Percentiles rank a stretch among this genome's conserved stretches.
phyloP scores from a whole-genome alignment of 2,329 filamentous ascomycete species.

The Rutstroemia sp. region DNA sequence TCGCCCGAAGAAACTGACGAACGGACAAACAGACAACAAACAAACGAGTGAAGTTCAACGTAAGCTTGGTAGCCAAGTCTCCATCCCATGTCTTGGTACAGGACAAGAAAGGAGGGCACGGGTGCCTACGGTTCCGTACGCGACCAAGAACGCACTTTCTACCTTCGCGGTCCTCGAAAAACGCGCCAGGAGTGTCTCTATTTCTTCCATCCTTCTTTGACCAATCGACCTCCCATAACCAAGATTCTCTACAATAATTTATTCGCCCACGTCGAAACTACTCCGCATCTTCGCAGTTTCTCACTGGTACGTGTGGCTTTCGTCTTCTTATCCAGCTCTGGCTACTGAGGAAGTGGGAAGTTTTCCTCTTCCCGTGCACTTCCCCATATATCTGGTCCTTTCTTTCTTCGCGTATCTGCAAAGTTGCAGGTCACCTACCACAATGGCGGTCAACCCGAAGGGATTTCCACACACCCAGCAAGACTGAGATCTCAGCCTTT shows the following conservation, averaged over 20 bases:
- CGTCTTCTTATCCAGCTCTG: too few relatives aligned
- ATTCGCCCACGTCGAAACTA: background rate
- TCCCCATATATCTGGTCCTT: background rate
- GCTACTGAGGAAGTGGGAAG: too few relatives aligned
- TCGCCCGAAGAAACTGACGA: too few relatives aligned
- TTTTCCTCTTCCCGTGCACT: background rate
- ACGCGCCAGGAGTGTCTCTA: background rate
- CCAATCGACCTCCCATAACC: background rate
- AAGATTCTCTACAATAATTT: too few relatives aligned
- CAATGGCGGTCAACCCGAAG: background rate
- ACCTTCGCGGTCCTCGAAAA: background rate
- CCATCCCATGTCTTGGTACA: background rate
- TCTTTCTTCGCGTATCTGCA: background rate
- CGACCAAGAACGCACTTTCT: background rate
- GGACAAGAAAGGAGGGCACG: too few relatives aligned
- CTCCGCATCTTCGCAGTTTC: background rate
- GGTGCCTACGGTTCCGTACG: too few relatives aligned
- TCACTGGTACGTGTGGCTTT: background rate
- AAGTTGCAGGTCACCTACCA: background rate
- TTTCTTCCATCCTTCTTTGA: background rate
- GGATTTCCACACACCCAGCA: background rate
- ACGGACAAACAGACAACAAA: too few relatives aligned
- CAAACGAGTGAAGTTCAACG: too few relatives aligned
- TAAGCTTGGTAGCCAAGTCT: background rate
- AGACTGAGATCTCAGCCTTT: too few relatives aligned